A percentile compares a stretch with the other conserved stretches of the same genome.
These are phyloP conservation scores for Lipomyces japonicus DNA, from an alignment of 805 yeast genomes.

Conservation along the genomic window DNA sequence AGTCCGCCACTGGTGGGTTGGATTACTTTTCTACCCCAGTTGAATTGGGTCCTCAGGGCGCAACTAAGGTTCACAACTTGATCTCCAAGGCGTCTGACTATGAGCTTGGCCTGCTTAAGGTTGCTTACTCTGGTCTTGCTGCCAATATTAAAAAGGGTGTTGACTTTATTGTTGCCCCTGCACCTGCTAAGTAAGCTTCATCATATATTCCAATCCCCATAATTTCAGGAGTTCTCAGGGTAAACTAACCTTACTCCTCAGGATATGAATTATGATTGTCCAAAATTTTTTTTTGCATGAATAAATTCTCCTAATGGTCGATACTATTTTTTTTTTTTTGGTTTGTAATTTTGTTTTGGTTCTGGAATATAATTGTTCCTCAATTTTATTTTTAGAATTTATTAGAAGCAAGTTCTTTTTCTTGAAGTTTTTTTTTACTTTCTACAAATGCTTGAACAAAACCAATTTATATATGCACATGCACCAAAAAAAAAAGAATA, in stretches of 20 bases:
- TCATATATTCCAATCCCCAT: neutral
- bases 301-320: neutral
- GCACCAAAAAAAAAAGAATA: too few relatives aligned
- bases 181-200: conserved; percentile 24
- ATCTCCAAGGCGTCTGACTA: conserved; percentile 67
- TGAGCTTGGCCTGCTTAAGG: conserved; percentile 78
- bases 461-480: too few relatives aligned
- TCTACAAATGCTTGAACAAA: too few relatives aligned
- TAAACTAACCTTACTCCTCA: too few relatives aligned
- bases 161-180: conserved; percentile 57
- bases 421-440: too few relatives aligned
- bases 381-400: too few relatives aligned
- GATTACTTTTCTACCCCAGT: conserved; percentile 95
- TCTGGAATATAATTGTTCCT: too few relatives aligned
- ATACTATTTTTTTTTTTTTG: too few relatives aligned
- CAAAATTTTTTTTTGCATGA: neutral
- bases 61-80: conserved; percentile 51
- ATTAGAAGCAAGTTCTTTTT: too few relatives aligned
- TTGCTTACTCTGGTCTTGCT: conserved; percentile 82
- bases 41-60: conserved; percentile 82
- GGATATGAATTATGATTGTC: neutral
- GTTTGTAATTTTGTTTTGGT: too few relatives aligned
- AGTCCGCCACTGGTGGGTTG: conserved; percentile 81
- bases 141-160: conserved; percentile 92
- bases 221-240: too few relatives aligned